A percentile compares a stretch with the other conserved stretches of the same genome.
Evolutionary conservation across 2,329 filamentous ascomycete species (phyloP).

Genomic region (Zalaria sp.): DNA sequence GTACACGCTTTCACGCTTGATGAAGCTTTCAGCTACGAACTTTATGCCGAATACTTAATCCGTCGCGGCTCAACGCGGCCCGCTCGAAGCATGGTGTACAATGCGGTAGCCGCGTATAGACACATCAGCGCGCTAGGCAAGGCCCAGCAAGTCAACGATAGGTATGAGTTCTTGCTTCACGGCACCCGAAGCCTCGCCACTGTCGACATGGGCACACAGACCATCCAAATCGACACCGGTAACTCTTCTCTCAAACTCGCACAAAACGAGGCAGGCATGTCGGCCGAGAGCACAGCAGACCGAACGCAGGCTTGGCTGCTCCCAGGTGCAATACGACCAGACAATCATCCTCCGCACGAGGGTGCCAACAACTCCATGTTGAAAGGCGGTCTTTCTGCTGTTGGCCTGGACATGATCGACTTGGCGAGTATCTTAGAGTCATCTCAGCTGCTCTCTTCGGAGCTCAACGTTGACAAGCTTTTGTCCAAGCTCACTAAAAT

Average conservation of each 20-base stretch:
- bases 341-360: slow-evolving; percentile 20
- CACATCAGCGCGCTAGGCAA: slow-evolving; percentile 57
- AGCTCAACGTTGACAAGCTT: slow-evolving; percentile 60
- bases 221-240: slow-evolving; percentile 44
- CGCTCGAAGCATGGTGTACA: slow-evolving; percentile 53
- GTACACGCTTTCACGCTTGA: slow-evolving; percentile 54
- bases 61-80: slow-evolving; percentile 51
- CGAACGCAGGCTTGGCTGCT: slow-evolving; percentile 34
- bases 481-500: slow-evolving; percentile 72
- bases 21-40: slow-evolving; percentile 58
- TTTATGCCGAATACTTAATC: slow-evolving; percentile 59
- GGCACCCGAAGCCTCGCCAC: slow-evolving; percentile 47
- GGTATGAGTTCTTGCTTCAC: slow-evolving; percentile 53
- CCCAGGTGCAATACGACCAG: slow-evolving; percentile 16
- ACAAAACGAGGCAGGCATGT: slow-evolving; percentile 27
- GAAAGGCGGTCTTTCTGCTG: slow-evolving; percentile 50
- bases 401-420: slow-evolving; percentile 65
- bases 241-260: slow-evolving; percentile 28
- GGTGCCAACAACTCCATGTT: slow-evolving; percentile 14
- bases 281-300: slow-evolving; percentile 26
- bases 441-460: slow-evolving; percentile 67
- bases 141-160: slow-evolving; percentile 51
- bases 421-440: slow-evolving; percentile 64
- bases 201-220: slow-evolving; percentile 53
- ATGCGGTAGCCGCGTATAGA: slow-evolving; percentile 54